A percentile compares a stretch with the other conserved stretches of the same genome.
Conservation (phyloP, 1,139 yeast genomes). For the Candida dubliniensis region DNA sequence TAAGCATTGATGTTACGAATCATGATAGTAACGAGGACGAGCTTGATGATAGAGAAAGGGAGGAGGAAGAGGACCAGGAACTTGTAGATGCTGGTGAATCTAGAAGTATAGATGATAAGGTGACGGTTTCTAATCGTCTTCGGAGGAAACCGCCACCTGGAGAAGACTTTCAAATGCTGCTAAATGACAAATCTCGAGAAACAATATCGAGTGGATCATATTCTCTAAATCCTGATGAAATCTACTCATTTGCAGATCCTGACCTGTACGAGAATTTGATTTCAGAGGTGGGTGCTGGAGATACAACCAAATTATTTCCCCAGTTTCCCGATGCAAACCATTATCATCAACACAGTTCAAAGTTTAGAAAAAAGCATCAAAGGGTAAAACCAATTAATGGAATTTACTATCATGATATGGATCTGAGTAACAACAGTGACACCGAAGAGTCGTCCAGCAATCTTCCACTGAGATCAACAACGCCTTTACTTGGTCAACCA, state of each 20-base stretch:
- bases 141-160: slow-evolving; percentile 32
- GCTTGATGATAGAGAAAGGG: slow-evolving; percentile 6
- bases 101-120: slow-evolving; percentile 1
- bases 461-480: slow-evolving; percentile 14
- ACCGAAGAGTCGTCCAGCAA: slow-evolving; percentile 10
- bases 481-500: slow-evolving; percentile 15
- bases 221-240: slow-evolving; percentile 9
- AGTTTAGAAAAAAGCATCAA: slow-evolving; percentile 19
- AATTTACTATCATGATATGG: slow-evolving; percentile 16
- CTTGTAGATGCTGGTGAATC: background rate
- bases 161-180: slow-evolving; percentile 8
- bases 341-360: slow-evolving; percentile 9
- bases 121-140: slow-evolving; percentile 12
- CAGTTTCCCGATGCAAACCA: slow-evolving; percentile 27
- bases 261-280: slow-evolving; percentile 10
- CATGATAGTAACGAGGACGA: slow-evolving; percentile 11
- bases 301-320: slow-evolving; percentile 20
- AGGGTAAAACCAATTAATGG: slow-evolving; percentile 17
- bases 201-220: slow-evolving; percentile 19
- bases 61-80: background rate
- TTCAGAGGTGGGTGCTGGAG: slow-evolving; percentile 5
- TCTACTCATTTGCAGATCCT: slow-evolving; percentile 15
- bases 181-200: slow-evolving; percentile 10
- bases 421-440: slow-evolving; percentile 17
- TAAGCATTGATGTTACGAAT: slow-evolving; percentile 13